Percentiles rank a stretch among this genome's conserved stretches.
phyloP scores from a whole-genome alignment of 176 grass and related monocot genomes.

The Carex cristatella region DNA sequence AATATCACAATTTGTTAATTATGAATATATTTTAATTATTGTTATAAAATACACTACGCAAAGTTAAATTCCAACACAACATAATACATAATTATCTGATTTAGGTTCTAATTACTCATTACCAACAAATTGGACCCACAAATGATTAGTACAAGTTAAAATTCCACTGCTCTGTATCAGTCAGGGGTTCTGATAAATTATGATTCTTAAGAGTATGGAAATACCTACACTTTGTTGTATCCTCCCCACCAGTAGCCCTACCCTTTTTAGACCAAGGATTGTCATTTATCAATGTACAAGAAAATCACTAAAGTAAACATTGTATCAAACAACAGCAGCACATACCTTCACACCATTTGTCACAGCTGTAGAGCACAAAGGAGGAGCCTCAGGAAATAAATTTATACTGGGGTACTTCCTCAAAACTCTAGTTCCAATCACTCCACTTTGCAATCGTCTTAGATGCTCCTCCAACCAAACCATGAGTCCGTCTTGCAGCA shows the following conservation, averaged over 20 bases:
- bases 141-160: background rate
- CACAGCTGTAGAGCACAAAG: conserved; percentile 49
- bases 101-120: background rate
- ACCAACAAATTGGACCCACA: background rate
- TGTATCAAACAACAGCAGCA: background rate
- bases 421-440: conserved; percentile 49
- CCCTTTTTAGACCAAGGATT: background rate
- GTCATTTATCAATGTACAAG: background rate
- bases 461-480: conserved; percentile 95
- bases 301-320: background rate
- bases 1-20: background rate
- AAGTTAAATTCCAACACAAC: background rate
- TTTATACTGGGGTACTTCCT: conserved; percentile 47
- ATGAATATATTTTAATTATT: background rate
- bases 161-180: background rate
- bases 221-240: background rate
- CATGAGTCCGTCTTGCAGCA: conserved; percentile 74
- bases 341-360: conserved; percentile 89
- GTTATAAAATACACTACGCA: background rate
- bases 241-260: background rate
- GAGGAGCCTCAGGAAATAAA: conserved; percentile 69
- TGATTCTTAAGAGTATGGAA: background rate
- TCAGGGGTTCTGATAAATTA: background rate
- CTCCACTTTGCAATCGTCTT: conserved; percentile 61
- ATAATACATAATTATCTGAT: background rate